A percentile compares a stretch with the other conserved stretches of the same genome.
Evolutionary conservation across 108 stramenopile species (phyloP).

Genomic region (Pseudonitzschia multiseries): DNA sequence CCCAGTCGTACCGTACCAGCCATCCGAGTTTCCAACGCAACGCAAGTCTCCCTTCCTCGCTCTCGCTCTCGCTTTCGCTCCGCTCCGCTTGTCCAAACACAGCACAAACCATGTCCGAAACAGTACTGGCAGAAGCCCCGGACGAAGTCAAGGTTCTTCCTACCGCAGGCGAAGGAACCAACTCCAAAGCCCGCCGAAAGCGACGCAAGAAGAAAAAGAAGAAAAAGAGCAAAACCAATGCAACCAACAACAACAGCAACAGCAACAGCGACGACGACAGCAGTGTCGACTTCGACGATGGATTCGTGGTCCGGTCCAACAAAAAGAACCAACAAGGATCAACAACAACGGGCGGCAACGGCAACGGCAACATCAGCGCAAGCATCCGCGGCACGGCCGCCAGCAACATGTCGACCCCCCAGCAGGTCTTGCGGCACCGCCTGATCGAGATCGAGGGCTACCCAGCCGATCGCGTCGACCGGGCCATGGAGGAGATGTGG

Average conservation of each 20-base stretch:
- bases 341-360: too few relatives aligned
- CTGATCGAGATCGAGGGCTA: constrained; percentile 28
- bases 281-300: background rate
- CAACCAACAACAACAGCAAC: background rate
- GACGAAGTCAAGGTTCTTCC: background rate
- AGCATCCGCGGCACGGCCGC: background rate
- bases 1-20: too few relatives aligned
- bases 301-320: background rate
- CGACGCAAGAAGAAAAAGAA: constrained; percentile 2
- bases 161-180: background rate
- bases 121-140: too few relatives aligned
- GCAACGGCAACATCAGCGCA: background rate
- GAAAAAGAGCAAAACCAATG: background rate
- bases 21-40: too few relatives aligned
- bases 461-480: constrained; percentile 24
- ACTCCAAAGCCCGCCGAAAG: background rate
- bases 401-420: constrained; percentile 26
- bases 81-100: too few relatives aligned
- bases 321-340: too few relatives aligned
- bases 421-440: constrained; percentile 20
- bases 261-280: background rate
- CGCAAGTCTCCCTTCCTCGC: too few relatives aligned
- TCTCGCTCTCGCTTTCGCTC: too few relatives aligned
- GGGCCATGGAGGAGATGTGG: constrained; percentile 54
- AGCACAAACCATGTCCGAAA: too few relatives aligned